These are phyloP conservation scores for Rhodotorula toruloides DNA, from an alignment of 768 basidiomycete species.

Conservation along the genomic window DNA sequence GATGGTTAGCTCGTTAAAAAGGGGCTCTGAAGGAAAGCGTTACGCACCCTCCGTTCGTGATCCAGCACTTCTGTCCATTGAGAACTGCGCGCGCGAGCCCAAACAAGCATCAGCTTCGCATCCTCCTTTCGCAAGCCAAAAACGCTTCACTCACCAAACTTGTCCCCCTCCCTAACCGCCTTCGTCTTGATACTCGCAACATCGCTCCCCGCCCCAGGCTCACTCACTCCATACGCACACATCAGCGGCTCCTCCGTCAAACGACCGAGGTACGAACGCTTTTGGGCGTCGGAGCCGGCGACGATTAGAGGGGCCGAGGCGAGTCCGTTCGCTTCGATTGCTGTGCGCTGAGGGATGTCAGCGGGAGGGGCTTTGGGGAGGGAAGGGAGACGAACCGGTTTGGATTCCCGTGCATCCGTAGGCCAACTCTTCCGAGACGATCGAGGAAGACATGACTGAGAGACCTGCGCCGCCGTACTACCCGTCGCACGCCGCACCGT, in stretches of 20 bases:
- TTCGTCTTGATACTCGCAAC: constrained; percentile 49
- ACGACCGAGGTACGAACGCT: constrained; percentile 48
- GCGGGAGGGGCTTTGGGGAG: not conserved
- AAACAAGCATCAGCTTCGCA: too few species aligned
- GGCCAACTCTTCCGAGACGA: constrained; percentile 46
- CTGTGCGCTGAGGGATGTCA: constrained; percentile 31
- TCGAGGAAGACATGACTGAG: constrained; percentile 45
- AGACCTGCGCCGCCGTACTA: constrained; percentile 48
- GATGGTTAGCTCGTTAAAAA: not conserved
- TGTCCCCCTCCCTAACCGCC: constrained; percentile 46
- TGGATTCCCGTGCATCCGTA: constrained; percentile 36
- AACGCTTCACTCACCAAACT: too few species aligned
- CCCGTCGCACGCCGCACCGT: too few species aligned
- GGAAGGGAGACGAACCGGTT: constrained; percentile 10
- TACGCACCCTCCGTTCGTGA: constrained; percentile 46
- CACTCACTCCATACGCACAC: constrained; percentile 47
- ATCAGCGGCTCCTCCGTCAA: constrained; percentile 49
- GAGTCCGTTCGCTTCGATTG: constrained; percentile 49
- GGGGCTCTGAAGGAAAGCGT: not conserved
- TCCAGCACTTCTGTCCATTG: constrained; percentile 39
- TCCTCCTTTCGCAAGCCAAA: too few species aligned
- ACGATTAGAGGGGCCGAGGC: constrained; percentile 48
- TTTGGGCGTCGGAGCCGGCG: constrained; percentile 47
- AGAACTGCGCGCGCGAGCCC: too few species aligned
- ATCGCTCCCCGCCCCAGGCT: constrained; percentile 49